phyloP scores from a whole-genome alignment of 2,329 filamentous ascomycete species.

The Colletotrichum magnum region DNA sequence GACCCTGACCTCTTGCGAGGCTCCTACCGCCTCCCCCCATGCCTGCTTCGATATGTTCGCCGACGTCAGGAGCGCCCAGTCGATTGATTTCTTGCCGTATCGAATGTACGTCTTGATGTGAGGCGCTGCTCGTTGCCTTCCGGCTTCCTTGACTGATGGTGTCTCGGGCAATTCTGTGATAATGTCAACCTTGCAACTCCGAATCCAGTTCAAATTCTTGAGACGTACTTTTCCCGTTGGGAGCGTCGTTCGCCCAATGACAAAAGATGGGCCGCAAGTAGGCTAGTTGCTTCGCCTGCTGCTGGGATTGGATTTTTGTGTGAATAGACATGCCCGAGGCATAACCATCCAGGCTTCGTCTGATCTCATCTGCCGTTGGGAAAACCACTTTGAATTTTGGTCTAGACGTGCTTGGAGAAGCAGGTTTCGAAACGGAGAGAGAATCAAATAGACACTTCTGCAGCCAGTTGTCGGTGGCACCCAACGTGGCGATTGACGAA shows the following conservation, averaged over 20 bases:
- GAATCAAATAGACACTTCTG: slow-evolving; percentile 72
- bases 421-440: slow-evolving; percentile 53
- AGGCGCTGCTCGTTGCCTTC: slow-evolving; percentile 79
- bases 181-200: slow-evolving; percentile 19
- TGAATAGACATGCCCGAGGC: slow-evolving; percentile 84
- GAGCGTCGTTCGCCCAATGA: slow-evolving; percentile 80
- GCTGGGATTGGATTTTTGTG: slow-evolving; percentile 78
- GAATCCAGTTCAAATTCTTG: neutral
- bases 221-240: slow-evolving; percentile 50
- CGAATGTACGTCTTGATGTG: slow-evolving; percentile 93
- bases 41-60: slow-evolving; percentile 93
- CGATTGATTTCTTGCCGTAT: slow-evolving; percentile 70
- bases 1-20: slow-evolving; percentile 75
- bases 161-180: slow-evolving; percentile 46
- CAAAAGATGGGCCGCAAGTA: slow-evolving; percentile 80
- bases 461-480: slow-evolving; percentile 80
- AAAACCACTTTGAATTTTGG: slow-evolving; percentile 81
- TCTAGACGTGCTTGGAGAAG: slow-evolving; percentile 42
- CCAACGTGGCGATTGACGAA: slow-evolving; percentile 87
- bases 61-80: slow-evolving; percentile 91
- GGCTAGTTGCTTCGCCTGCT: slow-evolving; percentile 80
- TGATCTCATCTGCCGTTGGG: slow-evolving; percentile 84
- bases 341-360: slow-evolving; percentile 83
- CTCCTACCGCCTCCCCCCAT: slow-evolving; percentile 78
- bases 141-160: slow-evolving; percentile 60